phyloP scores from a whole-genome alignment of 2,329 filamentous ascomycete species.

The Sclerotinia trifoliorum region DNA sequence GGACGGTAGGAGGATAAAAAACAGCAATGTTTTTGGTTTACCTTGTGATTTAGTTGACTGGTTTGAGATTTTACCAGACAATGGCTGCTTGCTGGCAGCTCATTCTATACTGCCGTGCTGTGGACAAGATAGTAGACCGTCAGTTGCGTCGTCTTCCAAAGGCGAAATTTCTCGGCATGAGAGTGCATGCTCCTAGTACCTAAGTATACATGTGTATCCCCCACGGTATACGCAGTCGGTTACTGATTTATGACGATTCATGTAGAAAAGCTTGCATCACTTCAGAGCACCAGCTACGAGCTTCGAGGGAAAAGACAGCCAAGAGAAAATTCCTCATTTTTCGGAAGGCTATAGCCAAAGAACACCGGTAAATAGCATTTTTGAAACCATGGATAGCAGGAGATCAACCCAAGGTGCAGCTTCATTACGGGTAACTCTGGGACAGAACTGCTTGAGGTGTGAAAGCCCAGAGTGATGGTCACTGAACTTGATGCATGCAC shows the following conservation, averaged over 20 bases:
- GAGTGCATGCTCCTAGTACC: no score
- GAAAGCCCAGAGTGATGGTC: not conserved
- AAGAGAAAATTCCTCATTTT: not conserved
- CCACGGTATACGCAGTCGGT: not conserved
- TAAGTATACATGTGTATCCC: not conserved
- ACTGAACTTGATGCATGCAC: not conserved
- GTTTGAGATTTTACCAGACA: not conserved
- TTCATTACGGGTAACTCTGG: not conserved
- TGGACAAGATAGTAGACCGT: no score
- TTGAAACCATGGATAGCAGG: not conserved
- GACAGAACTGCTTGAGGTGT: not conserved
- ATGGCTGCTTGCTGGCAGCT: no score
- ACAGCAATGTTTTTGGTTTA: not conserved
- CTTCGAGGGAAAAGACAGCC: not conserved
- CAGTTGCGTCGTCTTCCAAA: no score
- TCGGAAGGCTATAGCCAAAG: not conserved
- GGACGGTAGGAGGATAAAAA: not conserved
- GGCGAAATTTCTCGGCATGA: no score
- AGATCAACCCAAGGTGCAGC: not conserved
- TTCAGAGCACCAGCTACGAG: not conserved
- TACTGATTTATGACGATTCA: not conserved
- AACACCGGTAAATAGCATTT: not conserved
- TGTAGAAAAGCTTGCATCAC: not conserved
- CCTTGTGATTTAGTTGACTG: not conserved
- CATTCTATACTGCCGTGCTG: not conserved